Conservation (phyloP, 257 asterid genomes). For the Primulina huaijiensis region DNA sequence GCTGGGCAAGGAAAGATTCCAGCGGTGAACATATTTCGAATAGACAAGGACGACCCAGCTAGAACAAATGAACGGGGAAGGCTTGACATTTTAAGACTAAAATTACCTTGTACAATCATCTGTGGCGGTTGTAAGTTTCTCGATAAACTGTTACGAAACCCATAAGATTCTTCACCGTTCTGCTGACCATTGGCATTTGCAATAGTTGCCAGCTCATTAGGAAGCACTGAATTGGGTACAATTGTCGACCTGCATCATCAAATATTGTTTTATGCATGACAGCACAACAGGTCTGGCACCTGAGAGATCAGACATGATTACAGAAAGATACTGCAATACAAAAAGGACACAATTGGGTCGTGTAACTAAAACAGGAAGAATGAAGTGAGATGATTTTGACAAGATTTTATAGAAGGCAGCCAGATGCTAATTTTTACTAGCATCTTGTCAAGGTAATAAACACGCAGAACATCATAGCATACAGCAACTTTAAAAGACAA, state of each 20-base stretch:
- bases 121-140: constrained; percentile 53
- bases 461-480: background rate
- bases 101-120: constrained; percentile 11
- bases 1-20: constrained; percentile 30
- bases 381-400: background rate
- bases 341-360: background rate
- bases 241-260: constrained; percentile 54
- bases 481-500: background rate
- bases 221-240: constrained; percentile 52
- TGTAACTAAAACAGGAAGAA: background rate
- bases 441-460: background rate
- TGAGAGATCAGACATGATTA: background rate
- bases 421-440: background rate
- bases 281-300: background rate
- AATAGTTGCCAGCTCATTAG: constrained; percentile 43
- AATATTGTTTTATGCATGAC: background rate
- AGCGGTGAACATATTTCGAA: background rate
- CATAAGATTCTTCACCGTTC: constrained; percentile 53
- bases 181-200: constrained; percentile 44
- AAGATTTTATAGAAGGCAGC: background rate
- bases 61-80: background rate
- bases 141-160: constrained; percentile 40
- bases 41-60: background rate
- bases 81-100: background rate
- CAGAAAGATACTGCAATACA: background rate